phyloP scores from a whole-genome alignment of 148 eudicot species.

The Persicaria maculosa region DNA sequence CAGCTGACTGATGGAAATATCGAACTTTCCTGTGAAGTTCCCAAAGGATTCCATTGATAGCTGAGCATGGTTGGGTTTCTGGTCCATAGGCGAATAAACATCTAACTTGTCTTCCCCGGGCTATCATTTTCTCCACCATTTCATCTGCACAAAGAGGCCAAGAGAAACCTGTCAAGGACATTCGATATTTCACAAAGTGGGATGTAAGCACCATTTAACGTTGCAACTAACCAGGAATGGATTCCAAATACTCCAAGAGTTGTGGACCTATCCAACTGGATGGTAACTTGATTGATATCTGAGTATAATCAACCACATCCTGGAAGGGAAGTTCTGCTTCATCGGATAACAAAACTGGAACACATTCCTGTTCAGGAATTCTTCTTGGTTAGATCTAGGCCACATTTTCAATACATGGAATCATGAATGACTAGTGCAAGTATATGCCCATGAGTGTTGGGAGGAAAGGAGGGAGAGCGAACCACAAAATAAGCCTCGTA shows the following conservation, averaged over 20 bases:
- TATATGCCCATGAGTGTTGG: neutral
- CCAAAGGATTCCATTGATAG: conserved; percentile 72
- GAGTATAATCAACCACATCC: conserved; percentile 67
- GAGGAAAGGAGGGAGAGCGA: conserved; percentile 17
- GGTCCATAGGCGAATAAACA: conserved; percentile 80
- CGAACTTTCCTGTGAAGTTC: conserved; percentile 86
- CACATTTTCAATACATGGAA: neutral
- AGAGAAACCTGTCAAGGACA: neutral
- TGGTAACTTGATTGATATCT: conserved; percentile 92
- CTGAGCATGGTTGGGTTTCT: conserved; percentile 77
- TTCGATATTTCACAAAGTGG: neutral
- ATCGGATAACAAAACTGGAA: conserved; percentile 87
- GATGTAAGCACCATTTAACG: neutral
- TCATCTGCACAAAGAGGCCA: conserved; percentile 42
- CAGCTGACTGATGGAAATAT: conserved; percentile 78
- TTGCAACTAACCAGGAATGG: conserved; percentile 57
- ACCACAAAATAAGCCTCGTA: conserved; percentile 98
- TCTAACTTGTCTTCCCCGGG: conserved; percentile 57
- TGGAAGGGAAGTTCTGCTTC: conserved; percentile 90
- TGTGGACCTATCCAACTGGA: conserved; percentile 64
- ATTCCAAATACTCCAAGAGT: conserved; percentile 79
- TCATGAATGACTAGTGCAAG: neutral
- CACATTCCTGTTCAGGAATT: conserved; percentile 66
- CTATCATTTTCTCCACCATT: conserved; percentile 72
- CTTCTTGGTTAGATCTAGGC: conserved; percentile 1